Base-by-base conservation (phyloP, 2,329 filamentous ascomycete genomes). In the Fusarium sp. region DNA sequence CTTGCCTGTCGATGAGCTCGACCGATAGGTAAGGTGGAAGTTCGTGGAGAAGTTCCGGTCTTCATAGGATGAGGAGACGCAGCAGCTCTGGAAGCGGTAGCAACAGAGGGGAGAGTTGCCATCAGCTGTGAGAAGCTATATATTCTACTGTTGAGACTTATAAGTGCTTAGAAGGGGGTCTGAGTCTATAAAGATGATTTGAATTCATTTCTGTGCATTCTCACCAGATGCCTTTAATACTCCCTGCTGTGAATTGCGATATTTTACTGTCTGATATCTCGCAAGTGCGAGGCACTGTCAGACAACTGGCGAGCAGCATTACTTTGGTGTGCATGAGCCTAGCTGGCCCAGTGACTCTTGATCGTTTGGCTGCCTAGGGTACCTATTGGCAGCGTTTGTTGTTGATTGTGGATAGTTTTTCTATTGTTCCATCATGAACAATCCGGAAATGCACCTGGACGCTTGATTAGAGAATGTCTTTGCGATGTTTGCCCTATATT, bases 1-100 rank as follows among this genome's bases (percentile, higher is more conserved):
- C 70, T 82, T 93, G 69, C 87, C 89, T 11, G 84, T 90, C 60
- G 88, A 92, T 71, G 91, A 94, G 77, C 80, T 95, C 73, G 90
- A 92, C 75, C 82, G 81, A 73, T 87, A 82, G 73, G 54, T 69
- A 59, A 73, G 72, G 73, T 74, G 70, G 67, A 73, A 69, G 70
- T 70, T 74, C 64, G 65, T 71, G 58, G 63, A 68, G 64, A 69
- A 65, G 63, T 63, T 65, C 63, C 67, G 56, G 59, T 67, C 67
- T 70, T 70, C 68, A 66, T 72, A 72, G 65, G 63, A 73, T 69
- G 67, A 71, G 67, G 67, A 66, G 58, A 64, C 63, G 54, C 55
- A 68, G 55, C 61, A 59, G 61, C 58, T 68, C 57, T 65, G 55
- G 59, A 53, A 64, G 55, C 43, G 31, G 46, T 66, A 65, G 67